Evolutionary conservation across 2,329 filamentous ascomycete species (phyloP).

Genomic region (Zasmidium citrigriseum): DNA sequence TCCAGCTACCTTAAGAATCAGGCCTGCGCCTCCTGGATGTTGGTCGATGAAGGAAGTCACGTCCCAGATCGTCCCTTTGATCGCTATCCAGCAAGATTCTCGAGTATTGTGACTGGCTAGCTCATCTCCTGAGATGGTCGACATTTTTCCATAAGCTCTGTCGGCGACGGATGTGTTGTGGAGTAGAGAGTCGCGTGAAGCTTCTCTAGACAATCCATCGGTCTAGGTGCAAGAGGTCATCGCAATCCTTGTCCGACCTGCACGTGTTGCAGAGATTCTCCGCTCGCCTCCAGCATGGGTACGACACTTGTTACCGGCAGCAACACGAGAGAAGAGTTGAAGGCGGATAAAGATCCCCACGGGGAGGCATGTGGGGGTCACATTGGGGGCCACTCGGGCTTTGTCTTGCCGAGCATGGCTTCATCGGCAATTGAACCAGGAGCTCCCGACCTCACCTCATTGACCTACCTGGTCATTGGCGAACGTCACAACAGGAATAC

Average conservation of each 20-base stretch:
- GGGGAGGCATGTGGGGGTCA: neutral
- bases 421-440: constrained; percentile 5
- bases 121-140: constrained; percentile 34
- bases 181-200: neutral
- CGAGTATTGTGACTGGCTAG: constrained; percentile 78
- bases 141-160: constrained; percentile 10
- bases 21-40: constrained; percentile 70
- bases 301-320: neutral
- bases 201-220: neutral
- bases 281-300: neutral
- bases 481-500: too few relatives aligned
- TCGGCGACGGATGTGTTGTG: neutral
- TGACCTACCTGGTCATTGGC: neutral
- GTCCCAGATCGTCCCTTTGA: constrained; percentile 88
- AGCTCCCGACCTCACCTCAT: neutral
- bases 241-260: too few relatives aligned
- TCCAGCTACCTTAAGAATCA: constrained; percentile 53
- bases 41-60: constrained; percentile 87
- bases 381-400: neutral
- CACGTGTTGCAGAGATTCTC: neutral
- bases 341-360: neutral
- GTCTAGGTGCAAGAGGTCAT: too few relatives aligned
- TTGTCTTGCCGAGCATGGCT: neutral
- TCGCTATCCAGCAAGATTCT: constrained; percentile 85
- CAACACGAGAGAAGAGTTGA: neutral